These are phyloP conservation scores for Populus pruinosa DNA, from an alignment of 345 rosid genomes.

Conservation along the genomic window DNA sequence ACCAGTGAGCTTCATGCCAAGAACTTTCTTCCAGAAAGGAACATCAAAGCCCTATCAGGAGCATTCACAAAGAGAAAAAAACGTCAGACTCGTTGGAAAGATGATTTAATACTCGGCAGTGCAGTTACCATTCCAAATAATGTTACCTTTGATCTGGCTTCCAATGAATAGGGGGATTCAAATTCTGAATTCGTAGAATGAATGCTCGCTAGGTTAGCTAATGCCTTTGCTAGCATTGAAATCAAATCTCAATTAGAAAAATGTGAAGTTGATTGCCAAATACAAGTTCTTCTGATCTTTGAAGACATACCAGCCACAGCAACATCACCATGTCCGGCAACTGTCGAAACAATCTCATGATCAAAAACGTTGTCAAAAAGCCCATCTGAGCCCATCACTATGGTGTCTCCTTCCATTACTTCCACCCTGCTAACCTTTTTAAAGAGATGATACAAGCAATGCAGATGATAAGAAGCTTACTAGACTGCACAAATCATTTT, in stretches of 20 bases:
- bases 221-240: conserved; percentile 64
- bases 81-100: background rate
- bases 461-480: background rate
- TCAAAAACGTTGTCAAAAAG: conserved; percentile 84
- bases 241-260: conserved; percentile 15
- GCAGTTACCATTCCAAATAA: background rate
- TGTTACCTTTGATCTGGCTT: conserved; percentile 73
- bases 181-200: conserved; percentile 63
- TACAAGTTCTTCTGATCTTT: background rate
- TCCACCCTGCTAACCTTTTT: conserved; percentile 62
- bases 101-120: background rate
- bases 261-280: conserved; percentile 7
- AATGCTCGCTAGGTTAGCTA: conserved; percentile 63
- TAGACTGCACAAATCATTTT: background rate
- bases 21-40: conserved; percentile 77
- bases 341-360: conserved; percentile 60
- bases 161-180: conserved; percentile 80
- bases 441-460: conserved; percentile 9
- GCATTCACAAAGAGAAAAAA: background rate
- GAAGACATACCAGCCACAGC: conserved; percentile 55
- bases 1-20: conserved; percentile 82
- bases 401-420: conserved; percentile 54
- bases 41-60: conserved; percentile 67
- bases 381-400: conserved; percentile 90
- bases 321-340: conserved; percentile 40